Conservation (phyloP, 805 yeast species). For the Hagleromyces aurorensis region DNA sequence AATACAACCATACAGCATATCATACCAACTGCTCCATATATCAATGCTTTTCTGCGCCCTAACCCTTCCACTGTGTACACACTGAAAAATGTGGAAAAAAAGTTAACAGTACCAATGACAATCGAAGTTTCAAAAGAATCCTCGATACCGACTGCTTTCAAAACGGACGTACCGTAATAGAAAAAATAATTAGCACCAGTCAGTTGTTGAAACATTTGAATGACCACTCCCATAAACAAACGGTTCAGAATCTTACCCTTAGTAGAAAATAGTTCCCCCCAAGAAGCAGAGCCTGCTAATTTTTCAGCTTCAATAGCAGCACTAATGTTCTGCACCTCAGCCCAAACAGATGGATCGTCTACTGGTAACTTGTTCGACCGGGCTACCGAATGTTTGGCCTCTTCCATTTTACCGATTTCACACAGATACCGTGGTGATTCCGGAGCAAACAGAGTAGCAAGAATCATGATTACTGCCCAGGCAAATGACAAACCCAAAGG, state of each 20-base stretch:
- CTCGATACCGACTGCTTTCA: constrained; percentile 27
- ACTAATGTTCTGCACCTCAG: constrained; percentile 42
- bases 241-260: constrained; percentile 47
- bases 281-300: constrained; percentile 50
- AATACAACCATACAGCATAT: constrained; percentile 37
- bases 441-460: constrained; percentile 54
- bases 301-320: constrained; percentile 55
- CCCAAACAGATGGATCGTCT: constrained; percentile 48
- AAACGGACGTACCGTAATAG: constrained; percentile 45
- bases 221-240: constrained; percentile 41
- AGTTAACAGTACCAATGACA: constrained; percentile 48
- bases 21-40: constrained; percentile 42
- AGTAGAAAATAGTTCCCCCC: constrained; percentile 45
- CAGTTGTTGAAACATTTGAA: constrained; percentile 58
- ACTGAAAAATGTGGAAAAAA: constrained; percentile 43
- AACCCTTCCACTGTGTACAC: constrained; percentile 41
- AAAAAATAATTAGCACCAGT: constrained; percentile 58
- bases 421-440: constrained; percentile 61
- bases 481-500: constrained; percentile 46
- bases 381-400: constrained; percentile 47
- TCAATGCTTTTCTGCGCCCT: constrained; percentile 41
- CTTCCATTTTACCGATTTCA: constrained; percentile 41
- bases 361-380: constrained; percentile 46
- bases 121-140: constrained; percentile 52
- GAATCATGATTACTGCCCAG: constrained; percentile 31